Conservation (phyloP, 2,329 filamentous ascomycete species). For the Celoporthe dispersa region DNA sequence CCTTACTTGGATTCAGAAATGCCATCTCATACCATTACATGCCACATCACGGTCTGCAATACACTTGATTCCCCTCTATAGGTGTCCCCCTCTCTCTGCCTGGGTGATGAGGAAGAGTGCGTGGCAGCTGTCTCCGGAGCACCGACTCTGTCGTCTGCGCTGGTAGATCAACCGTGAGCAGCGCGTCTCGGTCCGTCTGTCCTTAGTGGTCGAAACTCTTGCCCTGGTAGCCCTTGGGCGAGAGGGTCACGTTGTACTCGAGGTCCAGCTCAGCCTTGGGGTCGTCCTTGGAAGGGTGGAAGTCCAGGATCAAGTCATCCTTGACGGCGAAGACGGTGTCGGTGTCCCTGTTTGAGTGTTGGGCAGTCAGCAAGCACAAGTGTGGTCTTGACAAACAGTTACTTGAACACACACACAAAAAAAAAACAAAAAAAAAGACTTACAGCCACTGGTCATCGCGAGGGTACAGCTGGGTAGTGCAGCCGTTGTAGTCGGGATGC, state of each 20-base stretch:
- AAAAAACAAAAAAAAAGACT: neutral
- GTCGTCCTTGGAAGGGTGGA: slow-evolving; percentile 45
- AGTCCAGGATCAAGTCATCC: slow-evolving; percentile 47
- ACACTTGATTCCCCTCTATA: neutral
- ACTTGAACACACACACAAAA: no score
- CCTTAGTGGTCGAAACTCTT: neutral
- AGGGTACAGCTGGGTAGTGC: slow-evolving; percentile 72
- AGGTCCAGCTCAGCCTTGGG: slow-evolving; percentile 39
- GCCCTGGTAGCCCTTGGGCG: slow-evolving; percentile 35
- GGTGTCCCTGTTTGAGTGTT: neutral
- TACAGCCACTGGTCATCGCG: slow-evolving; percentile 59
- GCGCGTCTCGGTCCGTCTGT: neutral
- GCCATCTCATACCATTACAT: neutral
- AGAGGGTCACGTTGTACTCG: slow-evolving; percentile 38
- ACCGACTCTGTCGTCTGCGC: no score
- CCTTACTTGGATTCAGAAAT: neutral
- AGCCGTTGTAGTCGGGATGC: slow-evolving; percentile 59
- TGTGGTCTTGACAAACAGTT: neutral
- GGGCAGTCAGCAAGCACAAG: no score
- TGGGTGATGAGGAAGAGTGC: no score
- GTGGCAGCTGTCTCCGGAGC: no score
- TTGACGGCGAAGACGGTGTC: slow-evolving; percentile 45
- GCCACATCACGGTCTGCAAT: neutral
- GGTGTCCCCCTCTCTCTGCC: neutral
- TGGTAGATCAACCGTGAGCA: no score